Evolutionary conservation across 768 basidiomycete genomes (phyloP).

Genomic region (Pisolithus orientalis): DNA sequence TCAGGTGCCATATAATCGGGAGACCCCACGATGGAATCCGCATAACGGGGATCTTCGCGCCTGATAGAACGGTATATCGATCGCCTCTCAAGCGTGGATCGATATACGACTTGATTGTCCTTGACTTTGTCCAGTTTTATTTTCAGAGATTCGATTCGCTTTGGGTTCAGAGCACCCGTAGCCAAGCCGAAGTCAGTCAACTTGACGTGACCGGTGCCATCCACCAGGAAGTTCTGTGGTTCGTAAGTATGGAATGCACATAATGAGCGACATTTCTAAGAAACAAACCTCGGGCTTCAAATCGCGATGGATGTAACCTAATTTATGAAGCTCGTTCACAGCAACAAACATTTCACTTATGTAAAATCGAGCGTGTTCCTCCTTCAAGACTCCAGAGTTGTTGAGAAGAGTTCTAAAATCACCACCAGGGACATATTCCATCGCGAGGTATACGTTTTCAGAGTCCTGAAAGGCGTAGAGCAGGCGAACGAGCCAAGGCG

Average conservation of each 20-base stretch:
- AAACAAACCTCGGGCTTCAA: slow-evolving; percentile 88
- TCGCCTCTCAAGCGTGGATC: slow-evolving; percentile 90
- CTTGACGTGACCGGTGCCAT: slow-evolving; percentile 94
- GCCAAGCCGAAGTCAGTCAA: slow-evolving; percentile 97
- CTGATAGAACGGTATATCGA: slow-evolving; percentile 92
- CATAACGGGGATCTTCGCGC: slow-evolving; percentile 85
- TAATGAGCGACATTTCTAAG: not conserved
- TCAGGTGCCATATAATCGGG: slow-evolving; percentile 99
- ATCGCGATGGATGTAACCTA: slow-evolving; percentile 98
- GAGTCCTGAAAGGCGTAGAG: slow-evolving; percentile 97
- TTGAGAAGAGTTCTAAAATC: slow-evolving; percentile 97
- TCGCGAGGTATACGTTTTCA: slow-evolving; percentile 88
- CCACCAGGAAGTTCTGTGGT: slow-evolving; percentile 89
- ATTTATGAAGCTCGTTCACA: slow-evolving; percentile 90
- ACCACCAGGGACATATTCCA: slow-evolving; percentile 99
- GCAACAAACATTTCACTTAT: slow-evolving; percentile 97
- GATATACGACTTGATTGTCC: slow-evolving; percentile 81
- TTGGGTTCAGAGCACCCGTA: slow-evolving; percentile 92
- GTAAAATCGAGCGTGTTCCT: slow-evolving; percentile 95
- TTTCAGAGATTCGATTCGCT: slow-evolving; percentile 89
- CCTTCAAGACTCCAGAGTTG: slow-evolving; percentile 95
- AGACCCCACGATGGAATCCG: slow-evolving; percentile 95
- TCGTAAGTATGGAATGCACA: not conserved
- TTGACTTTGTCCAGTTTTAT: slow-evolving; percentile 97
- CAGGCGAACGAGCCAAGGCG: slow-evolving; percentile 92